phyloP scores from a whole-genome alignment of 2,329 filamentous ascomycete genomes.

The Rutstroemia sydowiana region DNA sequence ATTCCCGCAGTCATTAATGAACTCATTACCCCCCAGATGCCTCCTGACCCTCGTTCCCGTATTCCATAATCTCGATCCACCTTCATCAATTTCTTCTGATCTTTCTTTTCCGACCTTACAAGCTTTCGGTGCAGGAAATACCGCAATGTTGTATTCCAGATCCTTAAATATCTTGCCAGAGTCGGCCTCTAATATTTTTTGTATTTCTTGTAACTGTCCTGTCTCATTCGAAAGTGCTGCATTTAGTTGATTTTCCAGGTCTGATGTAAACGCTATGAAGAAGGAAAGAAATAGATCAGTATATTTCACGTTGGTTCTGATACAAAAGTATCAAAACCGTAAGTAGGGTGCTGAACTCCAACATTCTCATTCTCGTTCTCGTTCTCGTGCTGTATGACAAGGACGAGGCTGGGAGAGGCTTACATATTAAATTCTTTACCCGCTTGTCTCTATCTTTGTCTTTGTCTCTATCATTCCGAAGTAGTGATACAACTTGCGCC shows the following conservation, averaged over 20 bases:
- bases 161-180: not conserved
- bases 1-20: not conserved
- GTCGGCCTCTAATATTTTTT: too few species aligned
- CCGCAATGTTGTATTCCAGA: not conserved
- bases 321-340: too few species aligned
- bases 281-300: not conserved
- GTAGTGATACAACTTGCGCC: not conserved
- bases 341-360: not conserved
- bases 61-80: constrained; percentile 60
- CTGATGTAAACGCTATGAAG: not conserved
- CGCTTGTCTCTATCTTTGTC: not conserved
- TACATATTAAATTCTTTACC: not conserved
- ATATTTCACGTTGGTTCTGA: too few species aligned
- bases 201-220: not conserved
- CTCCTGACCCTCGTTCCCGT: constrained; percentile 46
- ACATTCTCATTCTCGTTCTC: not conserved
- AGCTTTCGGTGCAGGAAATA: not conserved
- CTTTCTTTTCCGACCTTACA: not conserved
- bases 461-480: not conserved
- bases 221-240: not conserved
- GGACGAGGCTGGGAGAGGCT: not conserved
- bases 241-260: not conserved
- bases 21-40: constrained; percentile 2
- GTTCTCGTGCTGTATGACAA: not conserved
- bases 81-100: constrained; percentile 43